Evolutionary conservation across 495 filamentous ascomycete species (phyloP), one percentile per base, ranked within the genome.

Genomic region (Penicillium cosmopolitanum): DNA sequence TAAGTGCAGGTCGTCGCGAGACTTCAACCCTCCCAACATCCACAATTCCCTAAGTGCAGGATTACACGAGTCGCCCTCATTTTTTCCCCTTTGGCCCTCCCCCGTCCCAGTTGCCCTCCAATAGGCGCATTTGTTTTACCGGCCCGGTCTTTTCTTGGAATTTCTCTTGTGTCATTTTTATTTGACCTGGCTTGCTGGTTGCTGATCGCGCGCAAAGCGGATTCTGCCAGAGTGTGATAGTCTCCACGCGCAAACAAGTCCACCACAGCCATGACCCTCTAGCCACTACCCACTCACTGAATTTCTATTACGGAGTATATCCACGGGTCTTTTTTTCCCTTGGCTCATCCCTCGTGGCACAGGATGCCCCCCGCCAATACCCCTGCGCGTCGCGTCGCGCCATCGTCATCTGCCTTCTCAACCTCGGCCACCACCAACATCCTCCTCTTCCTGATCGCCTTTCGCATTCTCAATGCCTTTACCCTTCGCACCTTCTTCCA

Each of bases 401-500:
- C 61, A 9, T 21, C 21, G 21, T 23, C 23, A 23, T 23, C 23
- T 23, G 23, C 23, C 23, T 21, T 55, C 47, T 44, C 16, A 5
- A 13, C 36, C 16, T 43, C 40, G 13, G 40, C 19, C 40, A 19
- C 54, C 33, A 65, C 58, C 36, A 70, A 75, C 52, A 73, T 87
- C 55, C 78, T 90, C 51, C 75, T 84, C 42, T 78, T 85, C 42
- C 84, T 97, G 19, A 65, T 97, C 56, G 83, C 83, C 12, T 82
- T 97, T 50, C 92, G 95, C 54, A 82, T 96, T 51, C 67, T 91
- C 69, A 97, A 98, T 75, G 87, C 93, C n/a, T 78, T 97, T 56
- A 84, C 78, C 51, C 78, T 96, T 40, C 81, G 85, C 51, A 98
- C 95, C n/a, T 99, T 97, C 72, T 99, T 99, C 78, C 95, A 99